A percentile compares a stretch with the other conserved stretches of the same genome.
Conservation (phyloP, 768 basidiomycete species). For the Sporobolomyces pararoseus region DNA sequence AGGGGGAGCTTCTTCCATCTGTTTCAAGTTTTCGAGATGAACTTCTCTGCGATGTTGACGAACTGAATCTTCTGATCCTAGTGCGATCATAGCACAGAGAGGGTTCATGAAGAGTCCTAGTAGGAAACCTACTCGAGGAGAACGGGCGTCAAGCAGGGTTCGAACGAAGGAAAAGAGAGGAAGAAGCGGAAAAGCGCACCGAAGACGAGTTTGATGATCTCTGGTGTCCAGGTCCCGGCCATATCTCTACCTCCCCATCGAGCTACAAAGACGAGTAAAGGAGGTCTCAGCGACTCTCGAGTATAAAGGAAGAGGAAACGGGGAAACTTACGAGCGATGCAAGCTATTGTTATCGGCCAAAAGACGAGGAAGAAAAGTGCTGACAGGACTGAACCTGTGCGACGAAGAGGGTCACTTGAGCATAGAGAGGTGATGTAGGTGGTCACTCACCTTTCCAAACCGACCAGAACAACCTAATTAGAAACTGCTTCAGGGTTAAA, state of each 20-base stretch:
- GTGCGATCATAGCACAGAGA: slow-evolving; percentile 31
- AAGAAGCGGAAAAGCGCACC: slow-evolving; percentile 6
- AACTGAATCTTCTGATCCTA: slow-evolving; percentile 36
- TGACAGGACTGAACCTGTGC: slow-evolving; percentile 34
- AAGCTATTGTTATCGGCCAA: slow-evolving; percentile 44
- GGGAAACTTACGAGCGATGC: slow-evolving; percentile 40
- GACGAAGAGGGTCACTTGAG: neutral
- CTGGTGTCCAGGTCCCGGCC: slow-evolving; percentile 34
- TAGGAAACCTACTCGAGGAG: slow-evolving; percentile 16
- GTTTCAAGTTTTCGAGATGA: slow-evolving; percentile 16
- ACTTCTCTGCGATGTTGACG: slow-evolving; percentile 34
- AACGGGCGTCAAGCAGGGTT: neutral
- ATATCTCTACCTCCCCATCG: slow-evolving; percentile 39
- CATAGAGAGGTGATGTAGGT: neutral
- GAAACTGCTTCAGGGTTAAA: slow-evolving; percentile 4
- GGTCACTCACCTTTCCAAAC: slow-evolving; percentile 31
- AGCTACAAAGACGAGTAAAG: slow-evolving; percentile 21
- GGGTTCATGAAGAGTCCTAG: slow-evolving; percentile 40
- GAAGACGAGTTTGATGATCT: slow-evolving; percentile 40
- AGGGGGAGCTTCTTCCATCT: slow-evolving; percentile 31
- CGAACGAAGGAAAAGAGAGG: neutral
- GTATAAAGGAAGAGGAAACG: neutral
- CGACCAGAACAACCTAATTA: slow-evolving; percentile 26
- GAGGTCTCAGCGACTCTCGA: too few relatives aligned
- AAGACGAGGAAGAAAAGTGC: slow-evolving; percentile 41